Evolutionary conservation across 1,139 yeast genomes (phyloP).

Genomic region (Yamadazyma mexicana): DNA sequence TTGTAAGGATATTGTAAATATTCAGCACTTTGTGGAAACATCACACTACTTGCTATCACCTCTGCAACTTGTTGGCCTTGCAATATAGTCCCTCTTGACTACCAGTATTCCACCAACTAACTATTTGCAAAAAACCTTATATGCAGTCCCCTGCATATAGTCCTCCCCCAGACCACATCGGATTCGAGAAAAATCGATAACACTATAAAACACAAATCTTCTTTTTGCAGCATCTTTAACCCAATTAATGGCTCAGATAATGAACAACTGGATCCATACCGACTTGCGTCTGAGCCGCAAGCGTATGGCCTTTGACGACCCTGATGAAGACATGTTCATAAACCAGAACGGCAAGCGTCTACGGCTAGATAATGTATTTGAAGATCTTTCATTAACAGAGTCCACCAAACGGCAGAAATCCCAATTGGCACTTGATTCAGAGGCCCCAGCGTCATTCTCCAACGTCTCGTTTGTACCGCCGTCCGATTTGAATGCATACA

Average conservation of each 20-base stretch:
- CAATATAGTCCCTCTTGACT: too few relatives aligned
- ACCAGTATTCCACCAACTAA: too few relatives aligned
- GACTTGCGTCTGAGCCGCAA: not conserved
- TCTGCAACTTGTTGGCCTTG: too few relatives aligned
- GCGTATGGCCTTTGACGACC: not conserved
- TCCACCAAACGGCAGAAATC: constrained; percentile 10
- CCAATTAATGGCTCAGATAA: not conserved
- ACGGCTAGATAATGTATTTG: constrained; percentile 25
- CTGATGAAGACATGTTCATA: constrained; percentile 12
- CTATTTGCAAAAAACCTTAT: too few relatives aligned
- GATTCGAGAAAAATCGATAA: constrained; percentile 16
- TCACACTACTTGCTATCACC: too few relatives aligned
- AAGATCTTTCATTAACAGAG: constrained; percentile 15
- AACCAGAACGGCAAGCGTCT: constrained; percentile 20
- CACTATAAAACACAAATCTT: not conserved
- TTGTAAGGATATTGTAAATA: too few relatives aligned
- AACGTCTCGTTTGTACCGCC: not conserved
- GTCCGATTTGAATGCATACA: constrained; percentile 20
- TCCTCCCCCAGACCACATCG: too few relatives aligned
- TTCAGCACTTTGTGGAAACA: too few relatives aligned
- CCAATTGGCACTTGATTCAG: constrained; percentile 12
- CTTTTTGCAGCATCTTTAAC: not conserved
- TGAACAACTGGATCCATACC: not conserved
- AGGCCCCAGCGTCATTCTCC: constrained; percentile 3
- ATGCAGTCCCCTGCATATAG: not conserved